A percentile compares a stretch with the other conserved stretches of the same genome.
Conservation (phyloP, 305 asterid species). For the Ilex paraguariensis region DNA sequence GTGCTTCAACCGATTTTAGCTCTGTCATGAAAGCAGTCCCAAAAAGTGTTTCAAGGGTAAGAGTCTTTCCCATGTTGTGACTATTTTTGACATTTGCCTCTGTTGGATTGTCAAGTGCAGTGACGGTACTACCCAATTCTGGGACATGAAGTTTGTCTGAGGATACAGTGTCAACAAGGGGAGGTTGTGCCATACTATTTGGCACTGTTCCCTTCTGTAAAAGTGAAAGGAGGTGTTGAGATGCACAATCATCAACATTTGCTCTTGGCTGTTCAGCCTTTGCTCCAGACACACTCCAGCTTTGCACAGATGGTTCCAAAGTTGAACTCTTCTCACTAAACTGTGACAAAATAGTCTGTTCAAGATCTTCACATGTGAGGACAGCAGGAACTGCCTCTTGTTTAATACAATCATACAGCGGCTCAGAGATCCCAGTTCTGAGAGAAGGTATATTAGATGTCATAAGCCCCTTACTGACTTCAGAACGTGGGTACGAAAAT, state of each 20-base stretch:
- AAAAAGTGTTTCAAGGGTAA: conserved; percentile 88
- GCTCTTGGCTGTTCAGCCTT: conserved; percentile 34
- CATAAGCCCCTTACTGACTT: conserved; percentile 25
- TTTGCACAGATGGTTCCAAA: conserved; percentile 27
- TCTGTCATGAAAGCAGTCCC: conserved; percentile 95
- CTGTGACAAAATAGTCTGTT: conserved; percentile 77
- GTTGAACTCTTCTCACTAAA: conserved; percentile 41
- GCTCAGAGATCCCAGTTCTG: conserved; percentile 41
- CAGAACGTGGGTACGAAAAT: conserved; percentile 25
- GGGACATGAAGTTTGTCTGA: conserved; percentile 26
- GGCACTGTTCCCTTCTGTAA: conserved; percentile 56
- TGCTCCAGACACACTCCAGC: conserved; percentile 28
- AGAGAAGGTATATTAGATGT: conserved; percentile 28
- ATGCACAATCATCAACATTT: conserved; percentile 56
- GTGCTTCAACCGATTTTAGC: conserved; percentile 88
- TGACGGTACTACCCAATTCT: conserved; percentile 26
- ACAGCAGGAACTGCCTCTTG: conserved; percentile 43
- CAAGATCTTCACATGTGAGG: conserved; percentile 95
- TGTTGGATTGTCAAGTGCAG: conserved; percentile 30
- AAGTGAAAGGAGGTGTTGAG: conserved; percentile 83
- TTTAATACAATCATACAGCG: conserved; percentile 26
- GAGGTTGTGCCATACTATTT: conserved; percentile 15
- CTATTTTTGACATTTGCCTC: conserved; percentile 37
- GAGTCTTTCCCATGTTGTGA: conserved; percentile 32
- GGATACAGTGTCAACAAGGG: conserved; percentile 24